Percentiles rank a stretch among this genome's conserved stretches.
These are phyloP conservation scores for Nemania diffusa DNA, from an alignment of 2,329 filamentous ascomycete genomes.

Conservation along the genomic window DNA sequence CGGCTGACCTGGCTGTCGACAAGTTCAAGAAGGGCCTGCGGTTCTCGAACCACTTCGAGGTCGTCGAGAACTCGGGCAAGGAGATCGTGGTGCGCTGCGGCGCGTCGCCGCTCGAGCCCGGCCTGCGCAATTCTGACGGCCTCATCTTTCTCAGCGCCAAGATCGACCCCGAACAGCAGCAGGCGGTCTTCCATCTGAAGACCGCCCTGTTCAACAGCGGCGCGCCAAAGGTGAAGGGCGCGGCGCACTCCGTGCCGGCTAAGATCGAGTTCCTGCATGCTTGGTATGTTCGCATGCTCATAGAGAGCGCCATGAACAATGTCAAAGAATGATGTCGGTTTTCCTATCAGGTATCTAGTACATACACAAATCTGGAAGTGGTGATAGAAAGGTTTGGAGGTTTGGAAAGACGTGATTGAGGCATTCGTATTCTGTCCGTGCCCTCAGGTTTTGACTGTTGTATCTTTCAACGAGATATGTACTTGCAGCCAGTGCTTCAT, in stretches of 20 bases:
- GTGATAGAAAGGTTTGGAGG: not conserved
- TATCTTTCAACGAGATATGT: not conserved
- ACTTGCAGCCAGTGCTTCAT: not conserved
- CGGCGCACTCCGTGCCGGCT: slow-evolving; percentile 41
- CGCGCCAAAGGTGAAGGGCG: slow-evolving; percentile 37
- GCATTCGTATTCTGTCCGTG: not conserved
- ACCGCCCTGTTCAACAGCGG: slow-evolving; percentile 47
- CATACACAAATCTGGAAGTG: not conserved
- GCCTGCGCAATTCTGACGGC: slow-evolving; percentile 47
- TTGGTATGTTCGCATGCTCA: slow-evolving; percentile 48
- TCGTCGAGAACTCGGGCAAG: slow-evolving; percentile 45
- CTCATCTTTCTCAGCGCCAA: slow-evolving; percentile 47
- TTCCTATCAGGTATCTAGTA: not conserved
- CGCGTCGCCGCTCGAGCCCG: slow-evolving; percentile 45
- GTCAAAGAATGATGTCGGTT: slow-evolving; percentile 41
- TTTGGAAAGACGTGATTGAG: not conserved
- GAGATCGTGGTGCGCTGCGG: slow-evolving; percentile 49
- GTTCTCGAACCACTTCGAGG: slow-evolving; percentile 51
- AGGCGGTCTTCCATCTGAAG: slow-evolving; percentile 48
- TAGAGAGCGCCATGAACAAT: slow-evolving; percentile 41
- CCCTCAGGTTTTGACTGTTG: not conserved
- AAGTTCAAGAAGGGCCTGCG: slow-evolving; percentile 45
- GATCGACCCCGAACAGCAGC: slow-evolving; percentile 46
- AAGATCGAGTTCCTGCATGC: slow-evolving; percentile 45
- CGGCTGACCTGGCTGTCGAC: slow-evolving; percentile 45